Base-by-base conservation (phyloP, 768 basidiomycete species). In the Gloeophyllum trabeum region DNA sequence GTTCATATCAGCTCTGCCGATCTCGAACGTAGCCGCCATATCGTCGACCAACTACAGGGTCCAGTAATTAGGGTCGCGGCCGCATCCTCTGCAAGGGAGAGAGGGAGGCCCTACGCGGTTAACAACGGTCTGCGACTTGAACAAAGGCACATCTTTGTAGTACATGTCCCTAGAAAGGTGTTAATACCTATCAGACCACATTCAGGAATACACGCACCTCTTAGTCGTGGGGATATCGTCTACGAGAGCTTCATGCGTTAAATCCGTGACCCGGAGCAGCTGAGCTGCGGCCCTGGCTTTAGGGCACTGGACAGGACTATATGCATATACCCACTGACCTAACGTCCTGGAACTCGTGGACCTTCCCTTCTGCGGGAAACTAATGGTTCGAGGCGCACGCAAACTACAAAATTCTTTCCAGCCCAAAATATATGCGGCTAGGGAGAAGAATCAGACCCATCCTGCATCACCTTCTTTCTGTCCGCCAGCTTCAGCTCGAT, bases 121-220 rank as follows among this genome's bases (percentile, higher is more conserved):
- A 1, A 94, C 90, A 0, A 71, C 69, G n/a, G 63, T 60, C 56
- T 98, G 93, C 5, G 65, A 73, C 46, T 69, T 76, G 62, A 94
- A 98, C 4, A 96, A 62, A 0, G 58, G 48, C 1, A 90, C 82
- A 44, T 94, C 88, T 48, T 77, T 78, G 61, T 98, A 97, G 60
- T 75, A 97, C 13, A 94, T 71, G 58, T 94, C 91, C 12, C 92
- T 91, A 40, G 10, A 32, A 10, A 32, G 16, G 30, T n/a, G 18
- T 22, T 6, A 38, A 36, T 12, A 34, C 2, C 6, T 37, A 3
- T 19, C 22, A 20, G 21, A n/a, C 21, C 48, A 46, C 18, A 6
- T n/a, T 48, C 28, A 47, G 78, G 79, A 81, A 62, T 61, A 86
- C 85, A 12, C 83, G 85, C 5, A 67, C 57, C 28, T 32, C 28